phyloP scores from a whole-genome alignment of 805 yeast genomes.

The Metschnikowia lachancei region DNA sequence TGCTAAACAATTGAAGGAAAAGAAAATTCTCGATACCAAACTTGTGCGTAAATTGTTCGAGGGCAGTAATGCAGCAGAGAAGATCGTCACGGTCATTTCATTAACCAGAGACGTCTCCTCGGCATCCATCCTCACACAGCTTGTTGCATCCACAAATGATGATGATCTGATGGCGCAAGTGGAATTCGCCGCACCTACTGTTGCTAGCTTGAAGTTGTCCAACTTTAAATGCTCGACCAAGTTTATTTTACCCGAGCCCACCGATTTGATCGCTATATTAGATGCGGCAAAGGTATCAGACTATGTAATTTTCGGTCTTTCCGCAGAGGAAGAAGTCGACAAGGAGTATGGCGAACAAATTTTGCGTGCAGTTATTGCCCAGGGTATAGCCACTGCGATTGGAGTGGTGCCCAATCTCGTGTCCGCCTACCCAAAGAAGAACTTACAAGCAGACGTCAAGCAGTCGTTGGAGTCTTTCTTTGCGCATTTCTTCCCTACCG shows the following conservation, averaged over 20 bases:
- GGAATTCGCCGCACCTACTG: slow-evolving; percentile 42
- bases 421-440: slow-evolving; percentile 64
- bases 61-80: slow-evolving; percentile 77
- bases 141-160: slow-evolving; percentile 42
- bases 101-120: slow-evolving; percentile 69
- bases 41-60: slow-evolving; percentile 70
- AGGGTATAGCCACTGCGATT: slow-evolving; percentile 81
- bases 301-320: slow-evolving; percentile 83
- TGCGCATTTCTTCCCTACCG: slow-evolving; percentile 53
- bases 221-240: slow-evolving; percentile 76
- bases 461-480: slow-evolving; percentile 44
- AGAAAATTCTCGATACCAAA: slow-evolving; percentile 62
- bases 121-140: slow-evolving; percentile 49
- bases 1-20: slow-evolving; percentile 71
- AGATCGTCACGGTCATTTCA: slow-evolving; percentile 77
- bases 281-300: slow-evolving; percentile 91
- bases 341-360: slow-evolving; percentile 81
- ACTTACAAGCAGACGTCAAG: slow-evolving; percentile 64
- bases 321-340: slow-evolving; percentile 83
- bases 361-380: slow-evolving; percentile 82
- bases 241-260: slow-evolving; percentile 67
- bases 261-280: slow-evolving; percentile 62
- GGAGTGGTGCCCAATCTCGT: slow-evolving; percentile 78
- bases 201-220: slow-evolving; percentile 50
- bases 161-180: slow-evolving; percentile 16